Evolutionary conservation across 2,329 filamentous ascomycete genomes (phyloP), one percentile per base, ranked within the genome.

Genomic region (Sphaerulina vaccinii): DNA sequence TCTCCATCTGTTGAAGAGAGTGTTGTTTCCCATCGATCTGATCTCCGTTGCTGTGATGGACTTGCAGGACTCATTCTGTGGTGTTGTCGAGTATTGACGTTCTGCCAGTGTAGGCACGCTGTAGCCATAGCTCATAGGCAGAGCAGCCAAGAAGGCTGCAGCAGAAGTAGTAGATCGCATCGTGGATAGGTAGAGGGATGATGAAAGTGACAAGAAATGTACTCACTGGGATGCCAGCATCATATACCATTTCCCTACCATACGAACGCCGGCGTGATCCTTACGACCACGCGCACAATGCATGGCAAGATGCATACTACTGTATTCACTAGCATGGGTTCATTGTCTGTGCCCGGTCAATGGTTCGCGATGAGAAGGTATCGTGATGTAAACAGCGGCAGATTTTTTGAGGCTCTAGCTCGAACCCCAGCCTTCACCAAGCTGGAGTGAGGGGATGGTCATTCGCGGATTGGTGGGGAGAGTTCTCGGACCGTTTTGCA

Each of bases 1-100:
- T 42, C 75, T 64, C 75, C 75, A 78, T 62, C 73, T 68, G 1
- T 68, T 74, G 62, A 78, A 78, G 19, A 78, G 65, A n/a, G 68
- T 70, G 60, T 77, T 77, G 64, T 77, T 77, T 21, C 73, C 70
- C 59, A 72, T 60, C 11, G 58, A 42, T 16, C 58, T 56, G 49
- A 70, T 60, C 38, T 63, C 57, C n/a, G 61, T 61, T 11, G 67
- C 57, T 21, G 67, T 68, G 35, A 70, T 57, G 6, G 54, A 43
- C 15, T 52, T 47, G 57, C 65, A 66, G 38, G 44, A 23, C 8
- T 37, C 35, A 29, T 27, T 21, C 24, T 39, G 45, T 9, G 33
- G 22, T 10, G 18, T 40, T 9, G 24, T 15, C 16, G 36, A 8
- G 16, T 48, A 38, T n/a, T 22, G 13, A 32, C 23, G 36, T 15